Conservation (phyloP, 352 stramenopile genomes). For the Phytophthora tentaculata region DNA sequence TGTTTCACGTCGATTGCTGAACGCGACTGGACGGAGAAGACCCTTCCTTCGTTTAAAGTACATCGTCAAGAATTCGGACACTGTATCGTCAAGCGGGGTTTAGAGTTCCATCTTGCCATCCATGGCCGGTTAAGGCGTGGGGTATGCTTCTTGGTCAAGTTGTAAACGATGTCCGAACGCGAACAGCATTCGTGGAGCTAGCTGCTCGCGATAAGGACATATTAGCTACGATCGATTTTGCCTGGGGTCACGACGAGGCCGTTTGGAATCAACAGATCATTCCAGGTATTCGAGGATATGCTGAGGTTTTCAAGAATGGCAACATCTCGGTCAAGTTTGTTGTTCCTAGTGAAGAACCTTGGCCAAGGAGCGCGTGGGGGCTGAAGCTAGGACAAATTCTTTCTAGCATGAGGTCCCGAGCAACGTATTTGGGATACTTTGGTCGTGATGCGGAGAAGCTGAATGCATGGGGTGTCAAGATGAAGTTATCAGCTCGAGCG, state of each 20-base stretch:
- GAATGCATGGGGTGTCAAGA: not conserved
- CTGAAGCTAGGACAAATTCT: not conserved
- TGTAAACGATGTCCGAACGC: not conserved
- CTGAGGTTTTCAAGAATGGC: not conserved
- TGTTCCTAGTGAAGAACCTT: constrained; percentile 1
- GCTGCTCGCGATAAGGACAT: constrained; percentile 4
- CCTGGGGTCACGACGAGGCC: not conserved
- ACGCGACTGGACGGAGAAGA: constrained; percentile 7
- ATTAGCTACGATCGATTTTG: not conserved
- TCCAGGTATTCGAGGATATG: not conserved
- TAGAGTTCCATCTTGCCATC: not conserved
- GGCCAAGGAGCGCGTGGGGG: constrained; percentile 1
- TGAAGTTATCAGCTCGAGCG: not conserved
- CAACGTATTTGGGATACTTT: constrained; percentile 1
- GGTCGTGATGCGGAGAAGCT: not conserved
- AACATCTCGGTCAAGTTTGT: not conserved
- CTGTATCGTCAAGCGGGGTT: not conserved
- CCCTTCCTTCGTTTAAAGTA: not conserved
- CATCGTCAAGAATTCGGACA: not conserved
- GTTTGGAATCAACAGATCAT: constrained; percentile 1
- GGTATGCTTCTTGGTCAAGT: not conserved
- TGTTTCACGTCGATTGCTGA: not conserved
- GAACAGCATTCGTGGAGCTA: not conserved
- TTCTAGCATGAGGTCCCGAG: not conserved
- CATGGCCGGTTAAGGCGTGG: constrained; percentile 1